Evolutionary conservation across 495 filamentous ascomycete species (phyloP), one percentile per base, ranked within the genome.

Genomic region (Hypoxylon rickii): DNA sequence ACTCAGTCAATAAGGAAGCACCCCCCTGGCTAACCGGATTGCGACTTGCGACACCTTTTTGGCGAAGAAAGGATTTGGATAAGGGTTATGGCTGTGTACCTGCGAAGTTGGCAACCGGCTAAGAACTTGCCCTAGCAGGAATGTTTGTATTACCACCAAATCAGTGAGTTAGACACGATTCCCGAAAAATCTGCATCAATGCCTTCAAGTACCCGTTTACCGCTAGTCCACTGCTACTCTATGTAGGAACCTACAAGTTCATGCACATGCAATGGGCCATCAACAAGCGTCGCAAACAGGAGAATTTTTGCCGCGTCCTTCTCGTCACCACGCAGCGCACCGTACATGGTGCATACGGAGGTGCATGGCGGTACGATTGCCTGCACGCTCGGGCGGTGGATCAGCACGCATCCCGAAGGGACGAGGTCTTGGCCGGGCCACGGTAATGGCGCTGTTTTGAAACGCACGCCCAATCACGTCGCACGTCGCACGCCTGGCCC

Each of bases 341-440:
- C 29, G 5, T 45, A 15, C 3, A 15, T 18, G 29, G 8, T 29
- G 6, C 12, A 20, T 39, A 31, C 44, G 22, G 32, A 34, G 24
- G 10, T 29, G 10, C 10, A 10, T 29, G 24, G 24, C 10, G 32
- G 5, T 12, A 7, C 7, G 31, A 33, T 10, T 26, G 16, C 39
- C 53, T 60, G 56, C 39, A 56, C 58, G 51, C 58, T 57, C 52
- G 43, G 52, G 48, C 52, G 19, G 38, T 42, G 32, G 40, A 50
- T 36, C 43, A 18, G 41, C 44, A 39, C 40, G 18, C 37, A 32
- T 22, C 32, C 11, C 33, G 51, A 44, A 41, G 46, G 20, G 33
- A 21, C 36, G 36, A 38, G 37, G 41, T 49, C 47, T 57, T 52
- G 52, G 52, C 52, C 45, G 33, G n/a, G 22, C 55, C 43, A 42